These are phyloP conservation scores for Neopestalotiopsis clavispora DNA, from an alignment of 2,329 filamentous ascomycete species.

Conservation along the genomic window DNA sequence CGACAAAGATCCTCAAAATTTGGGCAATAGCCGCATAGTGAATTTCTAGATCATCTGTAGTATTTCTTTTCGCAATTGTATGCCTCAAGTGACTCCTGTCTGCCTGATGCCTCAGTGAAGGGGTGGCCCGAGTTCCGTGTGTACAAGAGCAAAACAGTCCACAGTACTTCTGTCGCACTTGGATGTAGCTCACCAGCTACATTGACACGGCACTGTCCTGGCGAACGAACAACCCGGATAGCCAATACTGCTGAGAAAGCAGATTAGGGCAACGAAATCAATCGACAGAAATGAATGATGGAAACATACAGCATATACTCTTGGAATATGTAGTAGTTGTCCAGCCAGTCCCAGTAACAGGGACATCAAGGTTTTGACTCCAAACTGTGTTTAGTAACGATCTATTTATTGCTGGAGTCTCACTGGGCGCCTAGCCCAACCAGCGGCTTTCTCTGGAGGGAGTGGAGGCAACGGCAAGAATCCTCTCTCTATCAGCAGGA, in stretches of 20 bases:
- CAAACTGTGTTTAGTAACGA: constrained; percentile 6
- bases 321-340: neutral
- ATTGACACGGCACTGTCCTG: neutral
- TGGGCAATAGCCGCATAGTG: no score
- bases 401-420: constrained; percentile 1
- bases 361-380: constrained; percentile 11
- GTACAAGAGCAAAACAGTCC: neutral
- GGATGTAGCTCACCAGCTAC: neutral
- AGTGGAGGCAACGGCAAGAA: constrained; percentile 17
- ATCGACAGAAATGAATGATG: neutral
- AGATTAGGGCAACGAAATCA: neutral
- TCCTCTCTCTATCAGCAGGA: constrained; percentile 12
- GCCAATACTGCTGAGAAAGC: neutral
- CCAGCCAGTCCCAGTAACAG: neutral
- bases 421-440: constrained; percentile 15
- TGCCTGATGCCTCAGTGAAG: neutral
- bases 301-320: neutral
- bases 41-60: neutral
- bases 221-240: neutral
- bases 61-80: neutral
- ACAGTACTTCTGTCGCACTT: neutral
- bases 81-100: neutral
- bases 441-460: constrained; percentile 8
- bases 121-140: neutral
- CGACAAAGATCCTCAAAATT: no score